Evolutionary conservation across 2,329 filamentous ascomycete genomes (phyloP).

Genomic region (Botryotinia calthae): DNA sequence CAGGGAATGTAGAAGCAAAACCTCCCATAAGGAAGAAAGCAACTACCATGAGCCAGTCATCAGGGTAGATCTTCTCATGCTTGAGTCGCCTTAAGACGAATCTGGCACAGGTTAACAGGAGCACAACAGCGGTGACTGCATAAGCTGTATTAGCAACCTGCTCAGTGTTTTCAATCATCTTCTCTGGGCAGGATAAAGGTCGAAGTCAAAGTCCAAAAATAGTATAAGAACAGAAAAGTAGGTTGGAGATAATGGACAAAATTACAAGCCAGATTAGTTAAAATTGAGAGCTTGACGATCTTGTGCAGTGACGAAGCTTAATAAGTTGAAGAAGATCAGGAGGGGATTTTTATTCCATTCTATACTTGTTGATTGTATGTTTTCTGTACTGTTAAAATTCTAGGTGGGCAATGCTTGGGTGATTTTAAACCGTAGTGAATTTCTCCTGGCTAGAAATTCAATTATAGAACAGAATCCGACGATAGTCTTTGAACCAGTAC

Average conservation of each 20-base stretch:
- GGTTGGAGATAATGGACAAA: not conserved
- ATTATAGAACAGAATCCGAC: not conserved
- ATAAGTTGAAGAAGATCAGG: not conserved
- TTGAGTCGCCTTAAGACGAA: constrained; percentile 13
- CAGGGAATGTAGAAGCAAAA: not conserved
- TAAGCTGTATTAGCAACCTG: constrained; percentile 4
- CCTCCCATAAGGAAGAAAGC: not conserved
- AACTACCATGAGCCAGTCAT: constrained; percentile 17
- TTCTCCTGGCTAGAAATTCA: not conserved
- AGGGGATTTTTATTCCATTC: not conserved
- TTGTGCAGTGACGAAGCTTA: not conserved
- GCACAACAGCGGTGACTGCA: not conserved
- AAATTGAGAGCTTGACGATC: not conserved
- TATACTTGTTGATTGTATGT: not conserved
- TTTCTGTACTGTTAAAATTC: not conserved
- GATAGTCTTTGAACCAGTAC: not conserved
- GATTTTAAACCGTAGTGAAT: constrained; percentile 7
- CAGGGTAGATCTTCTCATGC: not conserved
- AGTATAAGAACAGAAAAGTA: not conserved
- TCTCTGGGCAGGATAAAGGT: not conserved
- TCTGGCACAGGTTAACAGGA: not conserved
- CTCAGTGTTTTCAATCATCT: not conserved
- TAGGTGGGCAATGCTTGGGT: not conserved
- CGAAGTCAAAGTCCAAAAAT: not conserved
- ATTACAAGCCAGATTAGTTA: not conserved